Evolutionary conservation across 352 stramenopile species (phyloP).

Genomic region (Phytopythium ostracodes): DNA sequence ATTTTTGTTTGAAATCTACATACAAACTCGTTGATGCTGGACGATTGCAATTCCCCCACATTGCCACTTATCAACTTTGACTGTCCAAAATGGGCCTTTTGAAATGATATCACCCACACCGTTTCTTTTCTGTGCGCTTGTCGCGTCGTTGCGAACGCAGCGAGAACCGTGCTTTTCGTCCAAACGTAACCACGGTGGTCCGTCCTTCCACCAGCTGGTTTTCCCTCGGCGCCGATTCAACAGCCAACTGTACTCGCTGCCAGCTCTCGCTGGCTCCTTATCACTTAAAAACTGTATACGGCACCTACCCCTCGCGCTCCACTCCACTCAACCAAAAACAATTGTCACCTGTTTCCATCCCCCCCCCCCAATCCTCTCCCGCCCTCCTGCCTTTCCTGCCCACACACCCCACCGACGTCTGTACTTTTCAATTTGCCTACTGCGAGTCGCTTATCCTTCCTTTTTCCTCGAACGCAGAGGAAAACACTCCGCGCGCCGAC

Average conservation of each 20-base stretch:
- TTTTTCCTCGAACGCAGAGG: constrained; percentile 5
- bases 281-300: neutral
- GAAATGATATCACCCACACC: neutral
- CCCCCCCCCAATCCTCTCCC: neutral
- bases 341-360: neutral
- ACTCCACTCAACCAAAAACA: neutral
- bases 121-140: constrained; percentile 1
- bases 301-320: neutral
- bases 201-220: constrained; percentile 6
- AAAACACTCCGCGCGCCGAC: neutral
- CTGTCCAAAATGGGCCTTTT: neutral
- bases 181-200: neutral
- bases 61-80: neutral
- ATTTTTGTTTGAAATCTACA: neutral
- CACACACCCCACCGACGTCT: neutral
- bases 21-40: neutral
- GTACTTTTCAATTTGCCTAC: neutral
- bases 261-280: neutral
- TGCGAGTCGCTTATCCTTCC: constrained; percentile 4
- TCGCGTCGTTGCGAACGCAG: neutral
- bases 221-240: neutral
- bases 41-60: neutral
- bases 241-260: neutral
- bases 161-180: constrained; percentile 1
- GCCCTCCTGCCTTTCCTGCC: constrained; percentile 3